Percentiles rank a stretch among this genome's conserved stretches.
These are phyloP conservation scores for Metschnikowia peoriensis DNA, from an alignment of 805 yeast genomes.

Conservation along the genomic window DNA sequence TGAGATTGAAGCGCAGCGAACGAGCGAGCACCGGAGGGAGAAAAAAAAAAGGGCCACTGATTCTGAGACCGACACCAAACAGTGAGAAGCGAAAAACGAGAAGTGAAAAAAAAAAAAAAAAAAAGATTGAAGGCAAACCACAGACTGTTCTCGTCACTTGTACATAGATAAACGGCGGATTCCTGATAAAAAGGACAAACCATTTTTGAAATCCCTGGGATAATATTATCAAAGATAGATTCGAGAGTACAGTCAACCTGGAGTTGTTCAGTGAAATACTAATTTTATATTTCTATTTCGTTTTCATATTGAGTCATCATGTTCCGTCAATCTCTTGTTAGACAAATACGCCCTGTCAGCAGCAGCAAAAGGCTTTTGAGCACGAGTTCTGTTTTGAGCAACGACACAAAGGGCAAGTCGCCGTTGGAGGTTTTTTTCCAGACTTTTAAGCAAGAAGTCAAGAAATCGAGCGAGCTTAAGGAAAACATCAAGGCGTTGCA, in stretches of 20 bases:
- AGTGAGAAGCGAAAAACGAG: slow-evolving; percentile 1
- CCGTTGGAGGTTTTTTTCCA: slow-evolving; percentile 93
- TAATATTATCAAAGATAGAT: not conserved
- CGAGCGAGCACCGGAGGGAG: not conserved
- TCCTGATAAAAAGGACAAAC: not conserved
- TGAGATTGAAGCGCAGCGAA: not conserved
- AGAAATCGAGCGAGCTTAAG: slow-evolving; percentile 84
- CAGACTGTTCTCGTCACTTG: slow-evolving; percentile 12
- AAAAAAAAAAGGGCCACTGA: not conserved
- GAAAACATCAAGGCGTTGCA: slow-evolving; percentile 91
- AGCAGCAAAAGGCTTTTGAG: slow-evolving; percentile 12
- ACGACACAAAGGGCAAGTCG: slow-evolving; percentile 39
- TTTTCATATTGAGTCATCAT: not conserved
- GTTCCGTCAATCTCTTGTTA: slow-evolving; percentile 18
- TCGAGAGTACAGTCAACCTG: not conserved
- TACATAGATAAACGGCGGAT: slow-evolving; percentile 12
- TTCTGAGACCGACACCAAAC: not conserved
- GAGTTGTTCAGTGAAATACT: not conserved
- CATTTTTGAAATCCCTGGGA: not conserved
- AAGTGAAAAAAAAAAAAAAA: not conserved
- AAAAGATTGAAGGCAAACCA: slow-evolving; percentile 3
- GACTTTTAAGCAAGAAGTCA: slow-evolving; percentile 88
- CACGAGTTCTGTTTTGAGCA: slow-evolving; percentile 9
- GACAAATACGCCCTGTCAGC: slow-evolving; percentile 9
- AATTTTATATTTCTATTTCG: no score